Conservation (phyloP, 2,329 filamentous ascomycete species). For the Blastomyces gilchristii region DNA sequence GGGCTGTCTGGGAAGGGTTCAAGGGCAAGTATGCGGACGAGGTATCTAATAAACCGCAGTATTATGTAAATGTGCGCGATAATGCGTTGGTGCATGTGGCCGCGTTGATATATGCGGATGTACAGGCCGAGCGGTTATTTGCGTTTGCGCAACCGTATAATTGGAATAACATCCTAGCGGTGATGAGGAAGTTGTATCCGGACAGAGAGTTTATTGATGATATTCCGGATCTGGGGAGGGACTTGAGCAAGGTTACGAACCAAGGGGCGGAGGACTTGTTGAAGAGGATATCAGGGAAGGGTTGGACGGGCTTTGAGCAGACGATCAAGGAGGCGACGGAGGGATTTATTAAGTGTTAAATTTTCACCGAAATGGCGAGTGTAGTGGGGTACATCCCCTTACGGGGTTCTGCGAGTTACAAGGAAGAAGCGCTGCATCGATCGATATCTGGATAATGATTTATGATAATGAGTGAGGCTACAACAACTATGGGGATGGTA, state of each 20-base stretch:
- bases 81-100: slow-evolving; percentile 44
- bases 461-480: background rate
- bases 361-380: background rate
- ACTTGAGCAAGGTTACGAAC: slow-evolving; percentile 19
- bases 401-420: background rate
- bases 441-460: background rate
- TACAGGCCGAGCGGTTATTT: slow-evolving; percentile 44
- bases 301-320: slow-evolving; percentile 26
- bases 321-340: slow-evolving; percentile 3
- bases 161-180: slow-evolving; percentile 34
- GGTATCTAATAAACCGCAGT: slow-evolving; percentile 24
- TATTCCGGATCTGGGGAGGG: slow-evolving; percentile 17
- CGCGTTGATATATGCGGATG: slow-evolving; percentile 38
- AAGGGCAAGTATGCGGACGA: slow-evolving; percentile 11
- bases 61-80: slow-evolving; percentile 42
- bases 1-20: slow-evolving; percentile 15
- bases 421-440: background rate
- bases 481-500: background rate
- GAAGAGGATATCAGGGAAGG: slow-evolving; percentile 20
- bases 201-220: slow-evolving; percentile 27
- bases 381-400: background rate
- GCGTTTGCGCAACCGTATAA: slow-evolving; percentile 41
- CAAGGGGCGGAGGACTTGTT: slow-evolving; percentile 23
- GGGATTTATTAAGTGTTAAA: background rate
- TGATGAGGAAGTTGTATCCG: slow-evolving; percentile 33